phyloP scores from a whole-genome alignment of 345 rosid genomes.

The Populus davidiana region DNA sequence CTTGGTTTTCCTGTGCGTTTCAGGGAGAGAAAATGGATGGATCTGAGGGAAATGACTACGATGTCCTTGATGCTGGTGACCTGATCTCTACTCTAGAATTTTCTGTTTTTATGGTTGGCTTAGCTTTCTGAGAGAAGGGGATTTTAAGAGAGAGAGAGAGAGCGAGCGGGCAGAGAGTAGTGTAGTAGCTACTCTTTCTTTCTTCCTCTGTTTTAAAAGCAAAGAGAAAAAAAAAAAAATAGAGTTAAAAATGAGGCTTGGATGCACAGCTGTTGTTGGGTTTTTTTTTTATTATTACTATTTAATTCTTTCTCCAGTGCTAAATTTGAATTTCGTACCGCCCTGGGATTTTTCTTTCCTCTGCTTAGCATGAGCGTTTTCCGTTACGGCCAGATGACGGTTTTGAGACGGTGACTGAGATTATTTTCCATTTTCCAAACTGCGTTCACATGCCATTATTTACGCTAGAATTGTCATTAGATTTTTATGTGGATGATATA shows the following conservation, averaged over 20 bases:
- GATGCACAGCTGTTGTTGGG: neutral
- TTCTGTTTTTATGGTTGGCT: conserved; percentile 7
- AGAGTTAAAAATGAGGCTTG: neutral
- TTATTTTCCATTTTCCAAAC: neutral
- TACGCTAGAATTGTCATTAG: no score
- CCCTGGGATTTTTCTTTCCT: neutral
- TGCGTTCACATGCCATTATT: no score
- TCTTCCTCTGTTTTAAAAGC: conserved; percentile 31
- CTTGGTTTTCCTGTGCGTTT: neutral
- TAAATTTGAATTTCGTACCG: conserved; percentile 32
- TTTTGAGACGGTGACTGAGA: neutral
- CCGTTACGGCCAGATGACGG: conserved; percentile 24
- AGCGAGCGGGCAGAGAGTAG: neutral
- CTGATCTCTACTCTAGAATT: conserved; percentile 28
- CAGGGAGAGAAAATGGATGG: conserved; percentile 3
- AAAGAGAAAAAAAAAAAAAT: conserved; percentile 12
- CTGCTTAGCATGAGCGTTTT: neutral
- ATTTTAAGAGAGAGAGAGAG: neutral
- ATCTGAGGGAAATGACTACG: conserved; percentile 27
- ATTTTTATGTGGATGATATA: no score
- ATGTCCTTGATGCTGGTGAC: conserved; percentile 5
- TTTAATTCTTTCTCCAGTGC: conserved; percentile 1
- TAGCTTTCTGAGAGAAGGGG: neutral
- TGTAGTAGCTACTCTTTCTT: conserved; percentile 28
- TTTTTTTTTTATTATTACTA: neutral